These are phyloP conservation scores for Trichoderma sp. DNA, from an alignment of 2,329 filamentous ascomycete species.

Conservation along the genomic window DNA sequence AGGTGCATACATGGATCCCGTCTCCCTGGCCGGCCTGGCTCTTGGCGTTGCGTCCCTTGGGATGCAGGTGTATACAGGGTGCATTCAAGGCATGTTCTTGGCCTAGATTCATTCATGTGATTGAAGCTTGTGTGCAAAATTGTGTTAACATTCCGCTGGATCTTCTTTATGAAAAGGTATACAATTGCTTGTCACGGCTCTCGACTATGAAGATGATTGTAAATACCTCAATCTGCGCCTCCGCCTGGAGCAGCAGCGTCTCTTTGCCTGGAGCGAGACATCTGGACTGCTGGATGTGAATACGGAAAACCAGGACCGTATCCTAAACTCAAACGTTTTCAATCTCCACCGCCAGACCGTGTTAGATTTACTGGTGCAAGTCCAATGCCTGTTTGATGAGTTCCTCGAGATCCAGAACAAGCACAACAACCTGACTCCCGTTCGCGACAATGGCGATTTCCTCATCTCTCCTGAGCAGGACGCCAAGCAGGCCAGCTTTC, in stretches of 20 bases:
- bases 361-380: slow-evolving; percentile 47
- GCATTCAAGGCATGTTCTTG: slow-evolving; percentile 31
- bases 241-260: slow-evolving; percentile 49
- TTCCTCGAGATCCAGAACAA: slow-evolving; percentile 43
- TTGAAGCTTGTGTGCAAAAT: neutral
- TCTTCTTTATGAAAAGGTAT: slow-evolving; percentile 36
- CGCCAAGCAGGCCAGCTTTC: slow-evolving; percentile 44
- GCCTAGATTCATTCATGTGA: neutral
- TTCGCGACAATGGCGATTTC: slow-evolving; percentile 35
- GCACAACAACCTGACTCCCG: slow-evolving; percentile 37
- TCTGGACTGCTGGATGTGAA: slow-evolving; percentile 47
- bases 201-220: slow-evolving; percentile 47
- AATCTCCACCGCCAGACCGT: slow-evolving; percentile 47
- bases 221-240: slow-evolving; percentile 47
- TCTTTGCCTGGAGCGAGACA: slow-evolving; percentile 50
- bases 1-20: slow-evolving; percentile 38
- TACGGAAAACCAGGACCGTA: slow-evolving; percentile 38
- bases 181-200: slow-evolving; percentile 47
- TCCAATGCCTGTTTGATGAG: slow-evolving; percentile 46
- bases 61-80: too few species aligned
- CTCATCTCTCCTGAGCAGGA: slow-evolving; percentile 43
- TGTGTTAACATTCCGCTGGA: neutral
- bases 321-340: slow-evolving; percentile 47
- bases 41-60: slow-evolving; percentile 40
- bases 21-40: slow-evolving; percentile 42